These are phyloP conservation scores for Calocybe cyanea DNA, from an alignment of 768 basidiomycete species.

Conservation along the genomic window DNA sequence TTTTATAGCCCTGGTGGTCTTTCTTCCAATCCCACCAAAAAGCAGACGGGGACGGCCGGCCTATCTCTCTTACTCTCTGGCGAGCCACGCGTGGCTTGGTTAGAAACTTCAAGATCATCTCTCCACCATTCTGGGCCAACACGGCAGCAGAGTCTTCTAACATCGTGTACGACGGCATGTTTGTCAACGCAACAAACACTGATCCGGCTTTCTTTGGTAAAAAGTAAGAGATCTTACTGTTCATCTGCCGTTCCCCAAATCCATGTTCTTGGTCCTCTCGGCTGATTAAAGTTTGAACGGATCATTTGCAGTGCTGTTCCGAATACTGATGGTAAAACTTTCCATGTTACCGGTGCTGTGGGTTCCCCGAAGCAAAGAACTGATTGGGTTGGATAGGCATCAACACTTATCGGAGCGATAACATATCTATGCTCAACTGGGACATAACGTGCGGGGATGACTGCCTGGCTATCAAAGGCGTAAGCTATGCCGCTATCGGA, in stretches of 20 bases:
- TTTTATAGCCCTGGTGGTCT: conserved; percentile 50
- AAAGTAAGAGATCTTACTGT: too few species aligned
- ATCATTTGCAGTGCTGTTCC: conserved; percentile 41
- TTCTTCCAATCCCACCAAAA: conserved; percentile 44
- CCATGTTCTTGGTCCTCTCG: neutral
- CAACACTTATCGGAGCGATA: conserved; percentile 50
- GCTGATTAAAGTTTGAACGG: too few species aligned
- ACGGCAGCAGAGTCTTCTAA: conserved; percentile 46
- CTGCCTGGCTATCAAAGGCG: conserved; percentile 62
- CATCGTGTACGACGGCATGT: conserved; percentile 54
- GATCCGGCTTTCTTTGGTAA: conserved; percentile 46
- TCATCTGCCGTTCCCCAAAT: neutral
- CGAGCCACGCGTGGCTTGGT: conserved; percentile 40
- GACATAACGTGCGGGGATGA: conserved; percentile 64
- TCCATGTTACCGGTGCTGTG: neutral
- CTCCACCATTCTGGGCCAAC: conserved; percentile 61
- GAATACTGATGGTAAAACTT: conserved; percentile 53
- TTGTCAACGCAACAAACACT: conserved; percentile 52
- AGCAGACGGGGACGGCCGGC: conserved; percentile 54
- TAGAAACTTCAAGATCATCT: conserved; percentile 46
- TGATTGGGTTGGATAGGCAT: conserved; percentile 32
- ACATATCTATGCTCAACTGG: conserved; percentile 48
- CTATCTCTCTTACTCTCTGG: conserved; percentile 50
- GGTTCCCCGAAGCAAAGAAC: neutral
- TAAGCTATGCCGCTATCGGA: conserved; percentile 22